phyloP scores from a whole-genome alignment of 306 rosid species.

The Delonix regia region DNA sequence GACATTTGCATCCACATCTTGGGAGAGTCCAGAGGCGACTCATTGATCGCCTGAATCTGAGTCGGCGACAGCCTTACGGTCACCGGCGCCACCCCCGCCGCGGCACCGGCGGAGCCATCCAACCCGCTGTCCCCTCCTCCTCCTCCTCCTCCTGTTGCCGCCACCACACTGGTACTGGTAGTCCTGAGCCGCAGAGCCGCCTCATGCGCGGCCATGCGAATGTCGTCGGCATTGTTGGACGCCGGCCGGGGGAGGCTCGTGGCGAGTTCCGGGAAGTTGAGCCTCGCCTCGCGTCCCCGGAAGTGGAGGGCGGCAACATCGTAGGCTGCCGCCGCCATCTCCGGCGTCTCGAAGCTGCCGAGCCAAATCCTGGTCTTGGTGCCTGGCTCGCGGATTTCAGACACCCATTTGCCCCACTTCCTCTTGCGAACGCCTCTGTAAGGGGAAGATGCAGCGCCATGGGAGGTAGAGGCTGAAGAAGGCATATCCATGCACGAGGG shows the following conservation, averaged over 20 bases:
- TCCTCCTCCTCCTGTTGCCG: neutral
- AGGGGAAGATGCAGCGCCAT: slow-evolving; percentile 58
- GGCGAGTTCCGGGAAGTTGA: slow-evolving; percentile 75
- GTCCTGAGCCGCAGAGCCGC: slow-evolving; percentile 64
- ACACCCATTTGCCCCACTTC: slow-evolving; percentile 98
- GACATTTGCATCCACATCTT: slow-evolving; percentile 56
- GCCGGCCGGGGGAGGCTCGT: slow-evolving; percentile 65
- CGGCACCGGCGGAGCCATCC: neutral
- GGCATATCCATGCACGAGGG: slow-evolving; percentile 47
- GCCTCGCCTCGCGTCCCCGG: slow-evolving; percentile 63
- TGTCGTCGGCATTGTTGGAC: slow-evolving; percentile 64
- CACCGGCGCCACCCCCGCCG: slow-evolving; percentile 18
- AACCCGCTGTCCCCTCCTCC: neutral
- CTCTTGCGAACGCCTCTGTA: slow-evolving; percentile 95
- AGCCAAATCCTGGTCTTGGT: slow-evolving; percentile 88
- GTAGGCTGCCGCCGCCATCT: slow-evolving; percentile 91
- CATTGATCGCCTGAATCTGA: slow-evolving; percentile 65
- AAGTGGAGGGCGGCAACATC: slow-evolving; percentile 87
- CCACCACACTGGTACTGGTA: neutral
- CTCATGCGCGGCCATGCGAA: slow-evolving; percentile 81
- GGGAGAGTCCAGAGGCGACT: slow-evolving; percentile 56
- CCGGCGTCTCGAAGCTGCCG: slow-evolving; percentile 79
- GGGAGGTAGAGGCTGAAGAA: slow-evolving; percentile 24
- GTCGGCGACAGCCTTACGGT: slow-evolving; percentile 55
- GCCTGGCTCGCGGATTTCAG: slow-evolving; percentile 92